Evolutionary conservation across 768 basidiomycete genomes (phyloP).

Genomic region (Infundibulicybe gibba): DNA sequence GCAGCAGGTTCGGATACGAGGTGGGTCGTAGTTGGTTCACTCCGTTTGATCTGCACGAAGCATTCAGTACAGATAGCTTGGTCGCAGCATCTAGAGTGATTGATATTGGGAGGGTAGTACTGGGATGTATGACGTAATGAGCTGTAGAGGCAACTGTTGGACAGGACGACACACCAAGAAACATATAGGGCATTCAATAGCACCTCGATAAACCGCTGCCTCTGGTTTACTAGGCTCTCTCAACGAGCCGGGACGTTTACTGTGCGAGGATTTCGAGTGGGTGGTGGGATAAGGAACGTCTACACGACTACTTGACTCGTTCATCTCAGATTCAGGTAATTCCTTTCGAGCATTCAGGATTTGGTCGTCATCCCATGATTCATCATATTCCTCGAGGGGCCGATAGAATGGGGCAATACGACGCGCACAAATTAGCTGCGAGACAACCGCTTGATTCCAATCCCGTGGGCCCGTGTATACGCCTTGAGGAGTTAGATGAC

Average conservation of each 20-base stretch:
- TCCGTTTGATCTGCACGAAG: constrained; percentile 98
- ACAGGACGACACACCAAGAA: constrained; percentile 70
- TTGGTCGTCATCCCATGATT: constrained; percentile 85
- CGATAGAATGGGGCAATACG: constrained; percentile 95
- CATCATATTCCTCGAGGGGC: constrained; percentile 90
- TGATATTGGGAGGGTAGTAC: constrained; percentile 98
- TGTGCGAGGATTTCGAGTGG: constrained; percentile 34
- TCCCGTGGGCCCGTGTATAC: constrained; percentile 82
- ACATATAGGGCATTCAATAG: constrained; percentile 96
- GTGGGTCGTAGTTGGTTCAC: constrained; percentile 92
- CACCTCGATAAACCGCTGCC: constrained; percentile 77
- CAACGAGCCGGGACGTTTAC: constrained; percentile 50
- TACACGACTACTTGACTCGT: constrained; percentile 41
- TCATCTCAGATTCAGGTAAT: constrained; percentile 46
- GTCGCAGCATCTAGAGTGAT: constrained; percentile 96
- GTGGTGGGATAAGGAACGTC: constrained; percentile 27
- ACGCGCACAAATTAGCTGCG: constrained; percentile 83
- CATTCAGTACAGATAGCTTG: constrained; percentile 99
- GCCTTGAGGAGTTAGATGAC: constrained; percentile 76
- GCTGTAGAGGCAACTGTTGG: constrained; percentile 7
- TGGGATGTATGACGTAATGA: constrained; percentile 33
- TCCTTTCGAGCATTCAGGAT: constrained; percentile 81
- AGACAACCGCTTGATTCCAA: constrained; percentile 87
- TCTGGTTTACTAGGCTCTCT: constrained; percentile 76
- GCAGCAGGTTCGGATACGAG: constrained; percentile 95